Evolutionary conservation across 257 asterid genomes (phyloP), one percentile per base, ranked within the genome.

Genomic region (Paulownia fortunei): DNA sequence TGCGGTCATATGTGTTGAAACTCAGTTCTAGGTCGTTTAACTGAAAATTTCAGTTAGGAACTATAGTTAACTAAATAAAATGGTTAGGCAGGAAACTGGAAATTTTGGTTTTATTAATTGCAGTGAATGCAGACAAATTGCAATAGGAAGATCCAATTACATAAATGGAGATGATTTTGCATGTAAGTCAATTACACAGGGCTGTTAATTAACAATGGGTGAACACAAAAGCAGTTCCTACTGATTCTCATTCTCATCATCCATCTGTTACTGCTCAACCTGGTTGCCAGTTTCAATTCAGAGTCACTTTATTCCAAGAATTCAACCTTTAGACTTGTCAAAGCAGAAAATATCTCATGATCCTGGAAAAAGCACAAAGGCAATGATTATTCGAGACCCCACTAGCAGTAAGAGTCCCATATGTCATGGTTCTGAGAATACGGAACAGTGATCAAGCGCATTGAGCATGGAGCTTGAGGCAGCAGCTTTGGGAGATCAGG

Each of bases 1-100:
- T 55, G 68, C 54, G 69, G 19, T 61, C n/a, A 39, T 61, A 52
- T 79, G n/a, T 49, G 26, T 56, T 56, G 65, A 68, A 39, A 34
- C 69, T 73, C 26, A 80, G n/a, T 23, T 21, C 11, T 47, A 9
- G 27, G 51, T 46, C 11, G 5, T 5, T 23, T 10, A 51, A 63
- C 32, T 23, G 21, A 24, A 46, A 41, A 12, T 24, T 49, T 30
- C 34, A 19, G 27, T 59, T 47, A 56, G 71, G 71, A 80, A 55
- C 19, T 15, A 18, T 47, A 58, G 47, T 23, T 46, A 65, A 34
- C 26, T 73, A 37, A n/a, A 73, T 51, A 32, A 32, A 39, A n/a
- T 42, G 76, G 23, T 41, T 23, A 56, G 65, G 60, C 69, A 61
- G 49, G 46, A 36, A n/a, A n/a, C n/a, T n/a, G n/a, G n/a, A n/a